Conservation (phyloP, 2,329 filamentous ascomycete genomes). For the Apiospora saccharicola region DNA sequence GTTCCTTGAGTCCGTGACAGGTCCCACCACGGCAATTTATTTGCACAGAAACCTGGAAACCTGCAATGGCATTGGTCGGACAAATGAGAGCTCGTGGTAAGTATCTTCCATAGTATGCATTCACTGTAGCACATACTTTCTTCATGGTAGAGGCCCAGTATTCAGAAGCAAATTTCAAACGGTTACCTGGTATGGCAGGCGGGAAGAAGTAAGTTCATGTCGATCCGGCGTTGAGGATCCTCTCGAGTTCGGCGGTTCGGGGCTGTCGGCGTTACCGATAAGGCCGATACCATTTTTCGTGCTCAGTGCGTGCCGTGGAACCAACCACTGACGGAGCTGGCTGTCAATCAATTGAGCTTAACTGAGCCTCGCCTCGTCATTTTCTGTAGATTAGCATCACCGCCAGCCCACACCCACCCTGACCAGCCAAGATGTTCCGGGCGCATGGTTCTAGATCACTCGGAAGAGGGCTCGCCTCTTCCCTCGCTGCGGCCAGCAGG, state of each 20-base stretch:
- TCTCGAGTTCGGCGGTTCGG: conserved; percentile 4
- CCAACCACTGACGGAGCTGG: background rate
- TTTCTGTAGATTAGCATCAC: conserved; percentile 17
- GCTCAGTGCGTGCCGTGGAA: background rate
- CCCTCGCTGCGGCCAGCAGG: conserved; percentile 6
- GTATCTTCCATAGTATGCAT: background rate
- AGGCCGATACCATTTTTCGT: conserved; percentile 18
- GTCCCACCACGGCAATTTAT: background rate
- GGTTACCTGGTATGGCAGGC: background rate
- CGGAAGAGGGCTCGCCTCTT: conserved; percentile 26
- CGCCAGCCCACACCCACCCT: conserved; percentile 4
- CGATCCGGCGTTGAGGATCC: background rate
- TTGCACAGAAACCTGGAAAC: background rate
- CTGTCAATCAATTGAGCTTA: conserved; percentile 20
- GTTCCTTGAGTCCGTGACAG: conserved; percentile 6
- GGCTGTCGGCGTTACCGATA: conserved; percentile 14
- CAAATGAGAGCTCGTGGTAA: background rate
- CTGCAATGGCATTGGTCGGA: background rate
- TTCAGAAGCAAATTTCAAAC: background rate
- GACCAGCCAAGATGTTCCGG: conserved; percentile 28
- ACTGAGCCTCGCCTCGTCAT: conserved; percentile 19
- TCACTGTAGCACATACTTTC: background rate
- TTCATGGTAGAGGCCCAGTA: background rate
- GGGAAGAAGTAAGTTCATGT: background rate
- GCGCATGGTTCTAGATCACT: conserved; percentile 27